Conservation (phyloP, 73 alveolate species). For the Paramecium biaurelia region DNA sequence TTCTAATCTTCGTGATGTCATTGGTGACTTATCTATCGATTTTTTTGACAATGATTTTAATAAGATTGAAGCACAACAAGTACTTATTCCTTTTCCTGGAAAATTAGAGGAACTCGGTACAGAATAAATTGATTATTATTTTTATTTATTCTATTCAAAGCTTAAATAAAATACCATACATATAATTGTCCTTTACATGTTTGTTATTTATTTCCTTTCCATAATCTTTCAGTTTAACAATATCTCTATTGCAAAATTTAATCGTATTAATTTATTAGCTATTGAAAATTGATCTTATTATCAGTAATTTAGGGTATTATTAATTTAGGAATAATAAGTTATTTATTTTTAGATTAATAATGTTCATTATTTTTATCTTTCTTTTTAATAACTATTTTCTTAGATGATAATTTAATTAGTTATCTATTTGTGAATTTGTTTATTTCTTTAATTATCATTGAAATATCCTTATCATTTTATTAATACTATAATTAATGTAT, state of each 20-base stretch:
- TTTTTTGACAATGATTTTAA: not conserved
- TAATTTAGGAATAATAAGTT: not conserved
- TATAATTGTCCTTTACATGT: not conserved
- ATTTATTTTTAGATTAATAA: not conserved
- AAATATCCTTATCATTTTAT: not conserved
- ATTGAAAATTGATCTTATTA: not conserved
- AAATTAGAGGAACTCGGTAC: not conserved
- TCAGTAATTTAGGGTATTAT: not conserved
- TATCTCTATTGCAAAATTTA: not conserved
- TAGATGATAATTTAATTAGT: not conserved
- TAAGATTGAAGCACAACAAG: conserved; percentile 41
- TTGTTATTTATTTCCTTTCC: not conserved
- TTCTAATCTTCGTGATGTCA: conserved; percentile 14
- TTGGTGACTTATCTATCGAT: not conserved
- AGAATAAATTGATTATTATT: not conserved
- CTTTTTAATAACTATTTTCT: not conserved
- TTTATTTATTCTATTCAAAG: not conserved
- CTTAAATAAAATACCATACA: not conserved
- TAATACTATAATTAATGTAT: not conserved
- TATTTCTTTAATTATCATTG: not conserved
- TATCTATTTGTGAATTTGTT: not conserved
- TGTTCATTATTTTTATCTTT: not conserved
- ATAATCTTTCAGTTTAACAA: not conserved
- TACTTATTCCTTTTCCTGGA: not conserved
- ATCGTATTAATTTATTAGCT: not conserved